Conservation (phyloP, 495 filamentous ascomycete species). For the Collariella sp. region DNA sequence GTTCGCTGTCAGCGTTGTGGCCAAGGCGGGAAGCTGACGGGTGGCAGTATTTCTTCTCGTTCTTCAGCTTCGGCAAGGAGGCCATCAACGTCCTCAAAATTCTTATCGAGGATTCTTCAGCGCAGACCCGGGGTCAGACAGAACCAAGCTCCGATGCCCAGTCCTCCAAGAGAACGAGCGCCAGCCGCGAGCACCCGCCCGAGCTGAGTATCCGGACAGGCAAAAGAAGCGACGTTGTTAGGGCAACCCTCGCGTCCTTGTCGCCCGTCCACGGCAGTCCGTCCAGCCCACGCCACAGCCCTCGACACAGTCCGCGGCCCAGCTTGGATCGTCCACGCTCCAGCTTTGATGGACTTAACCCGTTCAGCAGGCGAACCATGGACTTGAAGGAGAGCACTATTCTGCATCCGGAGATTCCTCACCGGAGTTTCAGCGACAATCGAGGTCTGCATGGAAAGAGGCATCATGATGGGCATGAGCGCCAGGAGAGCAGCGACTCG, state of each 20-base stretch:
- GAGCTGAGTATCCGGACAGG: conserved; percentile 30
- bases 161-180: conserved; percentile 19
- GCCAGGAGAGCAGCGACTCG: conserved; percentile 66
- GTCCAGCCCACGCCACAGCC: no score
- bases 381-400: conserved; percentile 38
- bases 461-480: conserved; percentile 37
- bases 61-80: conserved; percentile 81
- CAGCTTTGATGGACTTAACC: conserved; percentile 36
- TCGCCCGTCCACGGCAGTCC: conserved; percentile 32
- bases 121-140: conserved; percentile 31
- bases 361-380: conserved; percentile 43
- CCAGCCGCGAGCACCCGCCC: conserved; percentile 7
- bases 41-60: conserved; percentile 87
- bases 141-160: conserved; percentile 2
- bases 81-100: conserved; percentile 71
- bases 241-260: conserved; percentile 51
- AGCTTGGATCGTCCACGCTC: conserved; percentile 36
- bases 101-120: conserved; percentile 58
- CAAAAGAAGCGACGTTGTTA: conserved; percentile 53
- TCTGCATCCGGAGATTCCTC: conserved; percentile 29
- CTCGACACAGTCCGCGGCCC: conserved; percentile 33
- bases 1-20: conserved; percentile 1
- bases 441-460: conserved; percentile 40
- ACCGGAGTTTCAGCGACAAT: conserved; percentile 52
- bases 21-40: conserved; percentile 21